Percentiles rank a stretch among this genome's conserved stretches.
Evolutionary conservation across 306 rosid genomes (phyloP).

Genomic region (Casuarina cunninghamiana): DNA sequence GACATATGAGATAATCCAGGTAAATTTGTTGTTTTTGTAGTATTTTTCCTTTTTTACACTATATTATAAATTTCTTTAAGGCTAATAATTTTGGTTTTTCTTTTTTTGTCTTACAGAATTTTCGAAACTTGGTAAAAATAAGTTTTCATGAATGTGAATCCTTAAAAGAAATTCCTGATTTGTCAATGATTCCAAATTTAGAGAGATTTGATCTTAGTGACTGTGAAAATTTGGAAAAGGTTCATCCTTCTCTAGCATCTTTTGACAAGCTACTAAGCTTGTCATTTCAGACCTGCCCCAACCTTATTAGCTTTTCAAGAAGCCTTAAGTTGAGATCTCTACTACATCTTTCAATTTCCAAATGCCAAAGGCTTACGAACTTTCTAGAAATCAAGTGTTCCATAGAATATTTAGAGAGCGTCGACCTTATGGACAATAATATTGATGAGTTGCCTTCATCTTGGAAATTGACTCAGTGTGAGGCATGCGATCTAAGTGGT

Average conservation of each 20-base stretch:
- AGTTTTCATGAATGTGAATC: conserved; percentile 17
- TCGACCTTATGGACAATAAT: conserved; percentile 18
- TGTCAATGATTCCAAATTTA: conserved; percentile 29
- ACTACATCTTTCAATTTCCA: conserved; percentile 8
- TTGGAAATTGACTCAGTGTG: neutral
- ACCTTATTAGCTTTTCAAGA: conserved; percentile 29
- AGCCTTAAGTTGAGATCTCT: conserved; percentile 23
- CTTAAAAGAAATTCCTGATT: conserved; percentile 26
- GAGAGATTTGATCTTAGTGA: conserved; percentile 24
- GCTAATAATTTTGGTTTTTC: neutral
- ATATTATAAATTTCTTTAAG: neutral
- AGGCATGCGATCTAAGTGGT: neutral
- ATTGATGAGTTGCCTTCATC: conserved; percentile 25
- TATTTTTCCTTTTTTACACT: neutral
- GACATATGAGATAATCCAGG: conserved; percentile 25
- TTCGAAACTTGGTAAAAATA: conserved; percentile 24
- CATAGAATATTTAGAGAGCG: neutral
- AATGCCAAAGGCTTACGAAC: conserved; percentile 25
- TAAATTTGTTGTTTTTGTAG: neutral
- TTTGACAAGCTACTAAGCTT: conserved; percentile 27
- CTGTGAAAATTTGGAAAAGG: conserved; percentile 35
- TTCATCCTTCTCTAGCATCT: conserved; percentile 35
- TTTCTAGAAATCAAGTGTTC: conserved; percentile 26
- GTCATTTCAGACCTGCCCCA: conserved; percentile 17
- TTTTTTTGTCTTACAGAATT: conserved; percentile 11